Evolutionary conservation across 495 filamentous ascomycete genomes (phyloP).

Genomic region (Bombardia bombarda): DNA sequence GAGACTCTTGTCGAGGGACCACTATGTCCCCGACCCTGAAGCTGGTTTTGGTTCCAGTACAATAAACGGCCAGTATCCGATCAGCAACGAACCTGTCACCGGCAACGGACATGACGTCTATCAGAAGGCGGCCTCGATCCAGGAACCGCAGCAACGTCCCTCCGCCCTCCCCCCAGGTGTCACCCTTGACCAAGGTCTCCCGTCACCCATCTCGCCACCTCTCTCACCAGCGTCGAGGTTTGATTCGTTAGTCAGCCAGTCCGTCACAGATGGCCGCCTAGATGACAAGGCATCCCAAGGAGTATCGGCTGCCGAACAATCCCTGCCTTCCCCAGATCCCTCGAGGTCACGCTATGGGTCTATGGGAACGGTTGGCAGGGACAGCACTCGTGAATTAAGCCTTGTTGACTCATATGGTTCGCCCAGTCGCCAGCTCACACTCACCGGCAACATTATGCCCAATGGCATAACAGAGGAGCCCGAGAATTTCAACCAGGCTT

Average conservation of each 20-base stretch:
- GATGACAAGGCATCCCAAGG: slow-evolving; percentile 5
- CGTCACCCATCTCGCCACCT: slow-evolving; percentile 20
- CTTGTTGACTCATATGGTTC: slow-evolving; percentile 19
- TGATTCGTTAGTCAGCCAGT: slow-evolving; percentile 6
- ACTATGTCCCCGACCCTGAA: slow-evolving; percentile 2
- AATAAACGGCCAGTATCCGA: slow-evolving; percentile 4
- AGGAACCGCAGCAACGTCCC: slow-evolving; percentile 8
- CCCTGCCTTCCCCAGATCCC: slow-evolving; percentile 1
- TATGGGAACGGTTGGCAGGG: slow-evolving; percentile 13
- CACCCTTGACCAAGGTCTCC: slow-evolving; percentile 16
- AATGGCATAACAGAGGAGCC: slow-evolving; percentile 24
- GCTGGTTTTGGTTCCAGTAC: slow-evolving; percentile 3
- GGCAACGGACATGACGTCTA: slow-evolving; percentile 10
- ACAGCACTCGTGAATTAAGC: slow-evolving; percentile 20
- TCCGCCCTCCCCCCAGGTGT: slow-evolving; percentile 12
- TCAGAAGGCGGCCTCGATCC: slow-evolving; percentile 9
- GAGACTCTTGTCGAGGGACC: slow-evolving; percentile 14
- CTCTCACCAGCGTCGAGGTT: slow-evolving; percentile 10
- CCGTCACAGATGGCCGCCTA: slow-evolving; percentile 5
- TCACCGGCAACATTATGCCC: slow-evolving; percentile 13
- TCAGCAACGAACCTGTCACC: slow-evolving; percentile 1
- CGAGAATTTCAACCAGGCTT: slow-evolving; percentile 15
- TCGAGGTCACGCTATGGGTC: slow-evolving; percentile 8
- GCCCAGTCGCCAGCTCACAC: slow-evolving; percentile 18
- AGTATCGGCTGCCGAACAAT: slow-evolving; percentile 5